Evolutionary conservation across 441 rosid genomes (phyloP), one percentile per base, ranked within the genome.

Genomic region (Jatropha podagrica): DNA sequence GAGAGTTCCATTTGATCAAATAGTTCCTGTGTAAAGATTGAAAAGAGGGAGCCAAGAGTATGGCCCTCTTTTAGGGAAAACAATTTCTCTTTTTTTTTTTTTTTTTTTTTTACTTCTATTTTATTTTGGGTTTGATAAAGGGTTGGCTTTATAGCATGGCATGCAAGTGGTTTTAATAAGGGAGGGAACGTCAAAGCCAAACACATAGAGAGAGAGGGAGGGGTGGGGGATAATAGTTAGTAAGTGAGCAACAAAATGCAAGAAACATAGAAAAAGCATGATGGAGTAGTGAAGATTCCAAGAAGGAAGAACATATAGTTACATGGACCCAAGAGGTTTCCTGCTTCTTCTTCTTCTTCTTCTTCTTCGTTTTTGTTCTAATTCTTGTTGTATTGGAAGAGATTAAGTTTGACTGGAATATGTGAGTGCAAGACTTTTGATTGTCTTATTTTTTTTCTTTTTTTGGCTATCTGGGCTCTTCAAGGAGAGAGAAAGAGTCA

Each of bases 291-390:
- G 95, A 91, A 77, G 93, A 88, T 79, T 88, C 92, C 73, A 91
- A 90, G 93, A 95, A 95, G 91, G 98, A 95, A 82, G 86, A 97
- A 52, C 99, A 92, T 83, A 90, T 96, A 69, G 99, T 96, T 69
- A 84, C 98, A 5, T 96, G 98, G 99, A 76, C 90, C 76, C 92
- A 85, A 74, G 85, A 93, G 98, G 99, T 93, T 76, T 74, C 40
- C 3, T 18, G 42, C 62, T 70, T 69, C 60, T 67, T 46, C 52
- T 66, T 27, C 17, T 26, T 58, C 62, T 70, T 69, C 60, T 67
- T 46, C 52, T 66, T 27, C 17, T 26, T 58, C 55, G 27, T 56
- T 72, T 68, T 46, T 74, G 12, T 46, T 60, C 20, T 63, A 44
- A 73, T 68, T 74, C 10, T 72, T 56, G 58, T 49, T 26, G 72